Percentiles rank a stretch among this genome's conserved stretches.
phyloP scores from a whole-genome alignment of 495 filamentous ascomycete species.

The Podospora appendiculata region DNA sequence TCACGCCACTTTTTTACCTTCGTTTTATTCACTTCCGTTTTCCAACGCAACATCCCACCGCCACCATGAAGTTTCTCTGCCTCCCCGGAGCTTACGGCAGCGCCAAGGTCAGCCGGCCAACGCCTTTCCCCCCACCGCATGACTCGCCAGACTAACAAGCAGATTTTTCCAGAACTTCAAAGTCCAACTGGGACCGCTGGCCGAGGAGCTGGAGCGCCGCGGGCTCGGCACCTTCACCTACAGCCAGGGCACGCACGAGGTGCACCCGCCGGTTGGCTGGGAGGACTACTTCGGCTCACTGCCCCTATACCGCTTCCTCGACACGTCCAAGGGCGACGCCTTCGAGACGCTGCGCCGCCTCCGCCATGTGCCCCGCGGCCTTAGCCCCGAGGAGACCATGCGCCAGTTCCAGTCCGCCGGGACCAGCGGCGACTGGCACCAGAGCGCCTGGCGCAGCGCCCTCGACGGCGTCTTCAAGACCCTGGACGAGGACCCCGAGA shows the following conservation, averaged over 20 bases:
- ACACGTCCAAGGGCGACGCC: constrained; percentile 33
- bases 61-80: constrained; percentile 18
- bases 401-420: constrained; percentile 28
- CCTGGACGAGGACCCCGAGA: constrained; percentile 31
- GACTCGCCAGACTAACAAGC: background rate
- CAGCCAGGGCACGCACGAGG: constrained; percentile 36
- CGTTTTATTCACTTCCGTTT: background rate
- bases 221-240: constrained; percentile 37
- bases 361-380: constrained; percentile 39
- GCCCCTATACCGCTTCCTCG: constrained; percentile 45
- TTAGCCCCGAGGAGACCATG: constrained; percentile 43
- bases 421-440: constrained; percentile 18
- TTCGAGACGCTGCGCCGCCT: constrained; percentile 42
- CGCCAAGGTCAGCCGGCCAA: constrained; percentile 23
- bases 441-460: constrained; percentile 19
- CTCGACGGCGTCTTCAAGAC: constrained; percentile 25
- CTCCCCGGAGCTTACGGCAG: constrained; percentile 34
- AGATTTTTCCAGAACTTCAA: constrained; percentile 36
- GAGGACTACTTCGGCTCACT: constrained; percentile 46
- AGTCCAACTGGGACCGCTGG: constrained; percentile 45
- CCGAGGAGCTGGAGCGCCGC: constrained; percentile 36
- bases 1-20: background rate
- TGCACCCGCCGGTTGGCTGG: constrained; percentile 39
- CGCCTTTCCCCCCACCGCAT: background rate
- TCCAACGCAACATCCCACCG: background rate